Base-by-base conservation (phyloP, 805 yeast genomes). In the Tanozyma kutaoensis region DNA sequence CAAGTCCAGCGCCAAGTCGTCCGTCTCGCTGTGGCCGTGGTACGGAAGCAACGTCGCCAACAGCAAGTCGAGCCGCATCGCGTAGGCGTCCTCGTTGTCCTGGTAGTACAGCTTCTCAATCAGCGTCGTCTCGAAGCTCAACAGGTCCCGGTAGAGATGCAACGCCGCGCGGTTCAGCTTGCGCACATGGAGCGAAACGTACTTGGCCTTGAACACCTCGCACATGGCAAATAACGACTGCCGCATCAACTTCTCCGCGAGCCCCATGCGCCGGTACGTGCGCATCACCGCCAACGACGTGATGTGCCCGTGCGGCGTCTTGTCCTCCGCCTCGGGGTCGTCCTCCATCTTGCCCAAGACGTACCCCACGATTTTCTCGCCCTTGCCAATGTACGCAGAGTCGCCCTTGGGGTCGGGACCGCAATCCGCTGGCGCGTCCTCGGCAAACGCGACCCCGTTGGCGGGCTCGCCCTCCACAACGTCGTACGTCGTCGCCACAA, bases 311-410 rank as follows among this genome's bases (percentile, higher is more conserved):
- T 82, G 88, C 13, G 76, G 76, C n/a, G 74, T 66, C 40, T 72
- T 73, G 35, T 74, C 80, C 23, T 64, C 73, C 5, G 77, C 75
- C 9, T 70, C 75, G 19, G 86, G 85, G 43, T 85, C 95, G 49
- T 86, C 96, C 42, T 91, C 95, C 94, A 91, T 81, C 52, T 91
- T 91, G 1, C 94, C 94, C 37, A 91, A 60, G 4, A 84, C 97
- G 46, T 91, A 91, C 4, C 97, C 98, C n/a, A 91, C 93, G 19
- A 91, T 67, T 40, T 81, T 77, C 46, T 81, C 94, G 16, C 77
- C 76, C 12, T 64, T 62, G 12, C 57, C 58, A 25, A 76, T 68
- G 45, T 77, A 77, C 18, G 82, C 69, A 5, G 79, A 62, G 39
- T 73, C 80, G 14, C 72, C 66, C 37, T 72, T 73, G 4, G 66